A percentile compares a stretch with the other conserved stretches of the same genome.
phyloP scores from a whole-genome alignment of 345 rosid species.

The Melaleuca alternifolia region DNA sequence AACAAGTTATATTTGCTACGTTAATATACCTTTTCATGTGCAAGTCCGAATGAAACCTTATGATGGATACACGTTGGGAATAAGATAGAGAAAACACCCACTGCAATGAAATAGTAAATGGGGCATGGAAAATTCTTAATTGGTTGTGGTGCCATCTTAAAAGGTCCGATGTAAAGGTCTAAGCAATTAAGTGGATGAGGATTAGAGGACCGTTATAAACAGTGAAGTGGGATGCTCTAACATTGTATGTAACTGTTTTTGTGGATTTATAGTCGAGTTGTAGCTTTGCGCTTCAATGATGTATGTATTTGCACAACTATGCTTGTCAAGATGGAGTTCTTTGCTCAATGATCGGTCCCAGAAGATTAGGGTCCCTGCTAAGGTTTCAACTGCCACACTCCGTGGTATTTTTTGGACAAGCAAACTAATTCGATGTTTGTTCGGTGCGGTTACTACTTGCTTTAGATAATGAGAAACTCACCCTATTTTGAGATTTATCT shows the following conservation, averaged over 20 bases:
- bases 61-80: not conserved
- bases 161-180: not conserved
- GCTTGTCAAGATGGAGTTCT: not conserved
- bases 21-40: not conserved
- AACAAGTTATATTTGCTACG: not conserved
- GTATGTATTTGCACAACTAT: no score
- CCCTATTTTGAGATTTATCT: not conserved
- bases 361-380: not conserved
- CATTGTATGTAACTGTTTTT: not conserved
- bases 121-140: not conserved
- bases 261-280: not conserved
- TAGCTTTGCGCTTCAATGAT: not conserved
- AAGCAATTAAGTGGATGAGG: not conserved
- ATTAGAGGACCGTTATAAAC: not conserved
- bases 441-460: not conserved
- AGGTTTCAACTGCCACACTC: not conserved
- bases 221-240: not conserved
- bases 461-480: not conserved
- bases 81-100: not conserved
- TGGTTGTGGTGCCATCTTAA: not conserved
- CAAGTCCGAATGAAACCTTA: not conserved
- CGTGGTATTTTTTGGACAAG: not conserved
- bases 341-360: not conserved
- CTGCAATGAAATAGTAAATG: no score
- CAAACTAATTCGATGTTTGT: not conserved